phyloP scores from a whole-genome alignment of 441 rosid species.

The Eruca vesicaria region DNA sequence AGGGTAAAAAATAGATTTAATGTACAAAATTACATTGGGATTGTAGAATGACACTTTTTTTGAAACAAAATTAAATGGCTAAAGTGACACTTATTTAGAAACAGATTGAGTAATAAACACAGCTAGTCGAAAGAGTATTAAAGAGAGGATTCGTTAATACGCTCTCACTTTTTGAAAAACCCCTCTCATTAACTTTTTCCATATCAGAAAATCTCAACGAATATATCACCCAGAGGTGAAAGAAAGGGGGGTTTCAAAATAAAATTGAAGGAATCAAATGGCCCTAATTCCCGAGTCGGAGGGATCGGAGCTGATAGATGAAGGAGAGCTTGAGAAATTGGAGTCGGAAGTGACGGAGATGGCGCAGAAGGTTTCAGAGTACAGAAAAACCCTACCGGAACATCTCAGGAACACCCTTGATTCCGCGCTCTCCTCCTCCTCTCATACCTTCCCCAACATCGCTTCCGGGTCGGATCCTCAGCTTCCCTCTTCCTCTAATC shows the following conservation, averaged over 20 bases:
- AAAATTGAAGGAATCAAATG: neutral
- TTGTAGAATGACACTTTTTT: too few relatives aligned
- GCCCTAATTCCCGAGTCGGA: neutral
- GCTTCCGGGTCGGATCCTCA: conserved; percentile 22
- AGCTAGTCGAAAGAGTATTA: too few relatives aligned
- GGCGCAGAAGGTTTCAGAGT: conserved; percentile 31
- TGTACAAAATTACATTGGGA: too few relatives aligned
- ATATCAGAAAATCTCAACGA: too few relatives aligned
- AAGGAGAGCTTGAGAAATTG: conserved; percentile 19
- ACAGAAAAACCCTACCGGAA: conserved; percentile 36
- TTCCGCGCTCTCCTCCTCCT: conserved; percentile 28
- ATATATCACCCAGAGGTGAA: neutral
- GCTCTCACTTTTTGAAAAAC: neutral
- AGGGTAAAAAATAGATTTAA: too few relatives aligned
- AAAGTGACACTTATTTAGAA: too few relatives aligned
- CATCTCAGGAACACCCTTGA: conserved; percentile 28
- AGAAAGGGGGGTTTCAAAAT: neutral
- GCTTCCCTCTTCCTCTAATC: neutral
- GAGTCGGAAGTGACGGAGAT: conserved; percentile 31
- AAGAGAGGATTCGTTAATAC: neutral
- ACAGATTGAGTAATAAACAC: too few relatives aligned
- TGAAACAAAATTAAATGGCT: too few relatives aligned
- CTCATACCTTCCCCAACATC: neutral
- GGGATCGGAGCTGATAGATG: neutral
- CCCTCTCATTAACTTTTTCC: neutral